These are phyloP conservation scores for Aspergillus affinis DNA, from an alignment of 495 filamentous ascomycete genomes.

Conservation along the genomic window DNA sequence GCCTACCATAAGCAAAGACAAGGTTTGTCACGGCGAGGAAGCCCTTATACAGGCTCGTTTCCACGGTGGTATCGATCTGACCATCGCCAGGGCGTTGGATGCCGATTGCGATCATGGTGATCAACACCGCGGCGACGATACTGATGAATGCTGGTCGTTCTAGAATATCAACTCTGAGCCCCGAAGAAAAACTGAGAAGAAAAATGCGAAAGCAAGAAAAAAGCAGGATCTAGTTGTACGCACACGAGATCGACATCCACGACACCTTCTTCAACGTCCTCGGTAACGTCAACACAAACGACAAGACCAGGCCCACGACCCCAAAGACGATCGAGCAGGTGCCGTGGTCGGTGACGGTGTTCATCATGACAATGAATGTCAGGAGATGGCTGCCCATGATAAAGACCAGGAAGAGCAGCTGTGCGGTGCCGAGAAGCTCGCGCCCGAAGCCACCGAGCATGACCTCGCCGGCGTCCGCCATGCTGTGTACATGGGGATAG, in stretches of 20 bases:
- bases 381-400: constrained; percentile 76
- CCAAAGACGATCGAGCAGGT: constrained; percentile 71
- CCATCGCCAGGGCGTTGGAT: constrained; percentile 33
- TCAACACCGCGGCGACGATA: constrained; percentile 65
- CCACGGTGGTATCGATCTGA: constrained; percentile 24
- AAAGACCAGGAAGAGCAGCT: constrained; percentile 70
- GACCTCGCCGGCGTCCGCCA: constrained; percentile 70
- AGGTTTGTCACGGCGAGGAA: constrained; percentile 49
- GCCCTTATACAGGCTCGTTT: constrained; percentile 36
- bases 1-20: constrained; percentile 46
- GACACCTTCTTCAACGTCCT: constrained; percentile 62
- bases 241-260: constrained; percentile 63
- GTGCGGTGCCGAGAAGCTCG: constrained; percentile 61
- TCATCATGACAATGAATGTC: constrained; percentile 74
- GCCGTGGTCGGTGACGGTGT: constrained; percentile 62
- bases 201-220: too few relatives aligned
- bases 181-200: constrained; percentile 50
- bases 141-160: constrained; percentile 27
- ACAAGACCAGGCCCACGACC: constrained; percentile 64
- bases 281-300: constrained; percentile 64
- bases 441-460: constrained; percentile 62
- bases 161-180: not conserved
- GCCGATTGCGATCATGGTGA: constrained; percentile 69
- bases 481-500: constrained; percentile 69
- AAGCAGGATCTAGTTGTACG: constrained; percentile 51